phyloP scores from a whole-genome alignment of 2,329 filamentous ascomycete species.

The Westerdykella ornata region DNA sequence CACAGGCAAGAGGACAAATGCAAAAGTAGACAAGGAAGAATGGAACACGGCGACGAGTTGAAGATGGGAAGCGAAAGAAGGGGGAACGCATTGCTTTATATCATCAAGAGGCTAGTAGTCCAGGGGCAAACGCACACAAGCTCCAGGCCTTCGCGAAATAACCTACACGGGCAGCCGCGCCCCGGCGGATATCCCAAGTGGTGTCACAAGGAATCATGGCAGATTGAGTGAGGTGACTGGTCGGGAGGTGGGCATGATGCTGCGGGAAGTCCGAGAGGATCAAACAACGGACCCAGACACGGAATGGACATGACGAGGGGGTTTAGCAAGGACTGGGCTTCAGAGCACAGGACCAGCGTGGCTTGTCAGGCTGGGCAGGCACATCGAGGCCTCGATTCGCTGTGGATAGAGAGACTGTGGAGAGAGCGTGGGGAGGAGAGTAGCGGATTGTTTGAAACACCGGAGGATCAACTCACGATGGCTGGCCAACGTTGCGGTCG shows the following conservation, averaged over 20 bases:
- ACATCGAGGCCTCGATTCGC: slow-evolving; percentile 21
- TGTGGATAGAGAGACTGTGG: slow-evolving; percentile 7
- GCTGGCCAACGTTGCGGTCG: background rate
- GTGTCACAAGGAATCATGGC: slow-evolving; percentile 23
- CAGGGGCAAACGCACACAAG: background rate
- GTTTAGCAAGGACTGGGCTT: background rate
- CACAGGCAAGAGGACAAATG: slow-evolving; percentile 30
- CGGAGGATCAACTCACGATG: slow-evolving; percentile 9
- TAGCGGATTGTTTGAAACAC: slow-evolving; percentile 28
- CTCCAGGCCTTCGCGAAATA: background rate
- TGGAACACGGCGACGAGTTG: slow-evolving; percentile 19
- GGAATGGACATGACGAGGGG: slow-evolving; percentile 19
- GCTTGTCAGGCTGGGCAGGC: slow-evolving; percentile 18
- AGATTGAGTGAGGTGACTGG: slow-evolving; percentile 23
- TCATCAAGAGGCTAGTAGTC: background rate
- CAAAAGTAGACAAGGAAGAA: slow-evolving; percentile 11
- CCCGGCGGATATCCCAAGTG: slow-evolving; percentile 2
- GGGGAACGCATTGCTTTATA: background rate
- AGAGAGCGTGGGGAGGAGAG: slow-evolving; percentile 8
- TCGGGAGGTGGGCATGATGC: slow-evolving; percentile 13
- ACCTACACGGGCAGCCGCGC: too few species aligned
- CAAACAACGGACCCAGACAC: slow-evolving; percentile 16
- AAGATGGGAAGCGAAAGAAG: slow-evolving; percentile 18
- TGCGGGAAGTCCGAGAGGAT: slow-evolving; percentile 11
- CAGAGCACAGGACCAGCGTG: too few species aligned